Conservation (phyloP, 495 filamentous ascomycete species). For the Astrocystis sublimbata region DNA sequence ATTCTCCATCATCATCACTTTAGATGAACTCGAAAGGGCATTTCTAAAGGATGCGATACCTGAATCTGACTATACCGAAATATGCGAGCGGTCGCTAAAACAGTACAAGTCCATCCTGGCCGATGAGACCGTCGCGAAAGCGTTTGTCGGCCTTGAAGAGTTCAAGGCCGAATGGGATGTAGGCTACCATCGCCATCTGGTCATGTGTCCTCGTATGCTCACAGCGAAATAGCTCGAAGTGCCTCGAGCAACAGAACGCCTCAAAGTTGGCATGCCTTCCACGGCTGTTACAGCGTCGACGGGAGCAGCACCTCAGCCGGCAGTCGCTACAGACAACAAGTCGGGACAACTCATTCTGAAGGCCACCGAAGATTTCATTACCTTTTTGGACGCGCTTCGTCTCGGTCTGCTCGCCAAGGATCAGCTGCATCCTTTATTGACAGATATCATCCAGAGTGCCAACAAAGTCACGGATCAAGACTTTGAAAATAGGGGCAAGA, state of each 20-base stretch:
- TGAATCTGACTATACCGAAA: slow-evolving; percentile 91
- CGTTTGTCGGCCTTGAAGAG: slow-evolving; percentile 85
- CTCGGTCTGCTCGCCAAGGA: slow-evolving; percentile 91
- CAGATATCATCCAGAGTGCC: slow-evolving; percentile 91
- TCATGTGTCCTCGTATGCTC: slow-evolving; percentile 7
- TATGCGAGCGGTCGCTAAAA: slow-evolving; percentile 87
- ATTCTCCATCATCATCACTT: slow-evolving; percentile 93
- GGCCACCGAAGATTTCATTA: slow-evolving; percentile 97
- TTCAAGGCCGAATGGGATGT: slow-evolving; percentile 94
- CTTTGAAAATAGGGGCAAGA: slow-evolving; percentile 92
- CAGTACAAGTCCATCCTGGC: slow-evolving; percentile 94
- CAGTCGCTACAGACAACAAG: slow-evolving; percentile 54
- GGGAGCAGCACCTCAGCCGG: slow-evolving; percentile 40
- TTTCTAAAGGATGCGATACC: slow-evolving; percentile 94
- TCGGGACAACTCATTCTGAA: slow-evolving; percentile 76
- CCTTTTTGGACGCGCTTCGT: slow-evolving; percentile 90
- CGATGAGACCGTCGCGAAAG: slow-evolving; percentile 78
- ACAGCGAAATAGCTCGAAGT: slow-evolving; percentile 73
- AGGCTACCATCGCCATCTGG: slow-evolving; percentile 35
- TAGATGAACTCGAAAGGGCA: slow-evolving; percentile 95
- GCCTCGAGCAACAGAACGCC: slow-evolving; percentile 86
- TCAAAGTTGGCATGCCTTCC: slow-evolving; percentile 80
- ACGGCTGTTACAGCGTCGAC: slow-evolving; percentile 60
- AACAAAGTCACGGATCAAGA: slow-evolving; percentile 94
- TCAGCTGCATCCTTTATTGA: slow-evolving; percentile 87